These are phyloP conservation scores for Boletus hoseneyae DNA, from an alignment of 1,284 basidiomycete species.

Conservation along the genomic window DNA sequence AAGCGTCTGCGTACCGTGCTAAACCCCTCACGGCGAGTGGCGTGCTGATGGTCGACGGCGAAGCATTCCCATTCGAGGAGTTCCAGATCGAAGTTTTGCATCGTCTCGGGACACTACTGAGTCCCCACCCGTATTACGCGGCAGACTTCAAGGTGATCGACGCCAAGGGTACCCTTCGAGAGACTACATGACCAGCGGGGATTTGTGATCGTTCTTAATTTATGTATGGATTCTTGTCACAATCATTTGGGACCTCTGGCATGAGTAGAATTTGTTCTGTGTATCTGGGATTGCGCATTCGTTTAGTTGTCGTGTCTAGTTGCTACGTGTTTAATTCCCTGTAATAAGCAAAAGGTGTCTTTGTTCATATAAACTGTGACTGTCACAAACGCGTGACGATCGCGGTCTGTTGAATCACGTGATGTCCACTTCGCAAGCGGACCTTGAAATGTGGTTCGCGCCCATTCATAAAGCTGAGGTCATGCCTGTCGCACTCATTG, in stretches of 20 bases:
- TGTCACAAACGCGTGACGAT: conserved; percentile 32
- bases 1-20: conserved; percentile 73
- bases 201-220: background rate
- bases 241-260: background rate
- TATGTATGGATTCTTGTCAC: background rate
- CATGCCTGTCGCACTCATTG: conserved; percentile 27
- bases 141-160: conserved; percentile 44
- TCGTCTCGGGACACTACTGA: conserved; percentile 67
- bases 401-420: conserved; percentile 37
- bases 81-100: conserved; percentile 84
- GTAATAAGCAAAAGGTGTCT: background rate
- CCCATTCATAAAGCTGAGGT: conserved; percentile 35
- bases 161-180: conserved; percentile 17
- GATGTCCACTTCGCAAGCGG: conserved; percentile 25
- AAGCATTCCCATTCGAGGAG: conserved; percentile 74
- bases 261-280: background rate
- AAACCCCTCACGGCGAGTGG: conserved; percentile 60
- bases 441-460: conserved; percentile 32
- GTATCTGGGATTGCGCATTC: background rate
- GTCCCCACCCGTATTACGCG: conserved; percentile 65
- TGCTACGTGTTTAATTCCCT: background rate
- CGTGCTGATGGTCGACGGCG: conserved; percentile 77
- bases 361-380: conserved; percentile 19
- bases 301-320: background rate
- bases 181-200: conserved; percentile 8